A percentile compares a stretch with the other conserved stretches of the same genome.
phyloP scores from a whole-genome alignment of 306 rosid species.

The Oemleria cerasiformis region DNA sequence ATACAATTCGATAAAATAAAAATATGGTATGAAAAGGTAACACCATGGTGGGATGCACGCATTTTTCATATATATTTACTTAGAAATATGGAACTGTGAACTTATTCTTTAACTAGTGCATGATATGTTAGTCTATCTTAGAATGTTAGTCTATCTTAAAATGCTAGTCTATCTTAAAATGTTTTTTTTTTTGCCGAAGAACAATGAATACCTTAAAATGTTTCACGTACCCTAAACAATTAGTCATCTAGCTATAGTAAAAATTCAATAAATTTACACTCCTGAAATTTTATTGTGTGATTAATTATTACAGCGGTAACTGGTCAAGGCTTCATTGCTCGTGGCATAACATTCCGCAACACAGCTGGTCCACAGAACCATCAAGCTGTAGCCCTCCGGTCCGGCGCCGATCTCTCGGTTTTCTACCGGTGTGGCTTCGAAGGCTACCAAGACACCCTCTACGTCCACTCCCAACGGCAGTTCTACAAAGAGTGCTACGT shows the following conservation, averaged over 20 bases:
- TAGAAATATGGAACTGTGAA: too few species aligned
- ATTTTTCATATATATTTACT: too few species aligned
- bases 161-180: neutral
- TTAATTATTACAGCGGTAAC: slow-evolving; percentile 41
- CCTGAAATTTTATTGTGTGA: neutral
- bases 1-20: too few species aligned
- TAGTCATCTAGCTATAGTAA: neutral
- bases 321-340: slow-evolving; percentile 49
- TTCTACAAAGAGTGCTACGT: slow-evolving; percentile 54
- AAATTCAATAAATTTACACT: neutral
- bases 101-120: neutral
- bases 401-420: slow-evolving; percentile 48
- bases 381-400: slow-evolving; percentile 60
- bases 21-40: too few species aligned
- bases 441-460: slow-evolving; percentile 63
- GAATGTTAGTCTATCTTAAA: neutral
- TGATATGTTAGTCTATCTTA: neutral
- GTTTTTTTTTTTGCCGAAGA: too few species aligned
- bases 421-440: slow-evolving; percentile 54
- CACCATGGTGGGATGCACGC: too few species aligned
- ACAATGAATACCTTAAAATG: too few species aligned
- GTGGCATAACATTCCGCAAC: slow-evolving; percentile 52
- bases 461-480: slow-evolving; percentile 55
- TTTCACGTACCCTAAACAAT: too few species aligned
- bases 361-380: slow-evolving; percentile 55